Conservation (phyloP, 2,329 filamentous ascomycete genomes). For the Lachnellula subtilissima region DNA sequence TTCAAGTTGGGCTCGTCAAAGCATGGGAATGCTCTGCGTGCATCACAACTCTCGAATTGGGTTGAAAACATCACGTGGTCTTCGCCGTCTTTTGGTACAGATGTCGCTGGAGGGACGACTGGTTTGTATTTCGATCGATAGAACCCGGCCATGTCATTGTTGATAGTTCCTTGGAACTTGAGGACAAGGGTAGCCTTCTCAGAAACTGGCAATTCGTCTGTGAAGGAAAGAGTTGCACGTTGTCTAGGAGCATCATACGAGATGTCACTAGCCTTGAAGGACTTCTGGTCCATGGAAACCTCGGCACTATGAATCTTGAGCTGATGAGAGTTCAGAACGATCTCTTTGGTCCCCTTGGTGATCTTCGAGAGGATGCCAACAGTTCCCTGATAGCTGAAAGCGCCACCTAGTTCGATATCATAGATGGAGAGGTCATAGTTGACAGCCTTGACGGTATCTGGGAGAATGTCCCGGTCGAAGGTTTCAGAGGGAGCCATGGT, state of each 20-base stretch:
- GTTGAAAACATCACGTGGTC: constrained; percentile 82
- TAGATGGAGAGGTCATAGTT: constrained; percentile 83
- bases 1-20: constrained; percentile 98
- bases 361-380: constrained; percentile 77
- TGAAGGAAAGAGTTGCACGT: constrained; percentile 73
- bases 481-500: constrained; percentile 36
- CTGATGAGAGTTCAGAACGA: constrained; percentile 81
- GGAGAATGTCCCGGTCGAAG: constrained; percentile 58
- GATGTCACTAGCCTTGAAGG: constrained; percentile 60
- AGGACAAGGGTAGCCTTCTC: constrained; percentile 64
- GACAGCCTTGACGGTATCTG: constrained; percentile 65
- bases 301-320: constrained; percentile 69
- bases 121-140: constrained; percentile 94
- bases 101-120: constrained; percentile 61
- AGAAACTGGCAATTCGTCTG: constrained; percentile 62
- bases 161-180: constrained; percentile 75
- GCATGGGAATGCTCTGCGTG: constrained; percentile 90
- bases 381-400: constrained; percentile 76
- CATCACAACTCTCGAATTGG: constrained; percentile 96
- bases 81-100: constrained; percentile 69
- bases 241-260: constrained; percentile 80
- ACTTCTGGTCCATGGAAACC: constrained; percentile 50
- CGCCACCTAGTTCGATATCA: constrained; percentile 66
- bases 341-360: constrained; percentile 64
- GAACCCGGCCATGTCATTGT: constrained; percentile 89